Percentiles rank a stretch among this genome's conserved stretches.
phyloP scores from a whole-genome alignment of 2,329 filamentous ascomycete species.

The Sporothrix dimorphospora region DNA sequence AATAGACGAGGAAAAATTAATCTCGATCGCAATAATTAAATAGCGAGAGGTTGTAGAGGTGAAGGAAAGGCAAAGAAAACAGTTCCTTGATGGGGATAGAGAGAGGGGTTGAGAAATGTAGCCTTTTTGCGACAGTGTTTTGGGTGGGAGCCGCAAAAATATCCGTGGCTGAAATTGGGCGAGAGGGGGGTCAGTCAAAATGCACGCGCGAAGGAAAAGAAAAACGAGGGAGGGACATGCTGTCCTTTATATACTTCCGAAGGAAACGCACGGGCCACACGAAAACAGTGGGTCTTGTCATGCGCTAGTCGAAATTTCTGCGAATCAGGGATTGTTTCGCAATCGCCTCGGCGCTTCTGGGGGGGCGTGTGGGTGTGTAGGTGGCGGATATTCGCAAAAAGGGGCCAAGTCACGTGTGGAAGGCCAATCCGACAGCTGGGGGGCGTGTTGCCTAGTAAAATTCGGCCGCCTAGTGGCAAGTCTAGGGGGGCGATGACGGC shows the following conservation, averaged over 20 bases:
- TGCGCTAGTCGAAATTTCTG: slow-evolving; percentile 33
- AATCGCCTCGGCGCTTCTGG: slow-evolving; percentile 31
- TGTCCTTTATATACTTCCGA: slow-evolving; percentile 33
- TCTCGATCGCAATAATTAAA: slow-evolving; percentile 34
- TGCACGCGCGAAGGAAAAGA: slow-evolving; percentile 26
- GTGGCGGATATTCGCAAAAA: slow-evolving; percentile 24
- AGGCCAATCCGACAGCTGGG: background rate
- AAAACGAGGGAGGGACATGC: slow-evolving; percentile 34
- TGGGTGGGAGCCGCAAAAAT: slow-evolving; percentile 30
- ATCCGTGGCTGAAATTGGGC: slow-evolving; percentile 28
- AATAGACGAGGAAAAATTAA: slow-evolving; percentile 11
- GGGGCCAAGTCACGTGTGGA: slow-evolving; percentile 24
- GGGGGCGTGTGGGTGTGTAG: slow-evolving; percentile 30
- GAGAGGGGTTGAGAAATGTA: slow-evolving; percentile 18
- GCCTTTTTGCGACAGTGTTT: slow-evolving; percentile 27
- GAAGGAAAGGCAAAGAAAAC: slow-evolving; percentile 23
- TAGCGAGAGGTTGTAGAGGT: slow-evolving; percentile 29
- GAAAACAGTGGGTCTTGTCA: slow-evolving; percentile 22
- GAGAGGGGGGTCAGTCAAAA: slow-evolving; percentile 29
- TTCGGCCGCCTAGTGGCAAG: slow-evolving; percentile 19
- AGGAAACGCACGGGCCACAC: slow-evolving; percentile 33
- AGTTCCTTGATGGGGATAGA: background rate
- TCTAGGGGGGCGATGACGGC: background rate
- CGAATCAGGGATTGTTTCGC: slow-evolving; percentile 34
- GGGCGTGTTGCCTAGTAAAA: background rate